Conservation (phyloP, 2,329 filamentous ascomycete species). For the Beauveria bassiana region DNA sequence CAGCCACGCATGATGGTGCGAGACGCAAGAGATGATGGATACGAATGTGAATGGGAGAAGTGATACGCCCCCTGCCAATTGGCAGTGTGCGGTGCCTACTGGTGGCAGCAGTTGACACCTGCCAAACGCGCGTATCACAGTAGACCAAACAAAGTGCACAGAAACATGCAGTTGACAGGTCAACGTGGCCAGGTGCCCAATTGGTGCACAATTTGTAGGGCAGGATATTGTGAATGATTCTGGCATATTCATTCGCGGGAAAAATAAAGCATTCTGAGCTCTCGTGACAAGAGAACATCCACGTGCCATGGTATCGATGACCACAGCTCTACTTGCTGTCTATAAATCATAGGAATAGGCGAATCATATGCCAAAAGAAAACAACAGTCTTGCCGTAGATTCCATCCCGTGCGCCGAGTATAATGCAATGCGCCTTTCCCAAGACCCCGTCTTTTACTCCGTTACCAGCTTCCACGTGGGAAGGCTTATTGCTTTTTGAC, state of each 20-base stretch:
- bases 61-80: not conserved
- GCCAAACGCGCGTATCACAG: conserved; percentile 7
- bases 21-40: not conserved
- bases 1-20: not conserved
- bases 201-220: too few species aligned
- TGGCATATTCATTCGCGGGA: not conserved
- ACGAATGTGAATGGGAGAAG: conserved; percentile 1
- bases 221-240: not conserved
- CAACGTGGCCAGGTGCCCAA: not conserved
- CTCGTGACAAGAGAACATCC: not conserved
- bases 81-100: not conserved
- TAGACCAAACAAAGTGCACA: not conserved
- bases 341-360: not conserved
- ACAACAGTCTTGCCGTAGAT: not conserved
- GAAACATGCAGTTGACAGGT: conserved; percentile 10
- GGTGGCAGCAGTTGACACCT: conserved; percentile 1
- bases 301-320: not conserved
- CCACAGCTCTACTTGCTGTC: not conserved
- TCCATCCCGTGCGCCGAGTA: conserved; percentile 1
- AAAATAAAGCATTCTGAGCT: not conserved
- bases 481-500: conserved; percentile 21
- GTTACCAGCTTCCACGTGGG: not conserved
- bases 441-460: not conserved
- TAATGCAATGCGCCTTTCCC: conserved; percentile 8
- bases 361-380: conserved; percentile 3